Conservation (phyloP, 768 basidiomycete species). For the Tricholoma matsutake region DNA sequence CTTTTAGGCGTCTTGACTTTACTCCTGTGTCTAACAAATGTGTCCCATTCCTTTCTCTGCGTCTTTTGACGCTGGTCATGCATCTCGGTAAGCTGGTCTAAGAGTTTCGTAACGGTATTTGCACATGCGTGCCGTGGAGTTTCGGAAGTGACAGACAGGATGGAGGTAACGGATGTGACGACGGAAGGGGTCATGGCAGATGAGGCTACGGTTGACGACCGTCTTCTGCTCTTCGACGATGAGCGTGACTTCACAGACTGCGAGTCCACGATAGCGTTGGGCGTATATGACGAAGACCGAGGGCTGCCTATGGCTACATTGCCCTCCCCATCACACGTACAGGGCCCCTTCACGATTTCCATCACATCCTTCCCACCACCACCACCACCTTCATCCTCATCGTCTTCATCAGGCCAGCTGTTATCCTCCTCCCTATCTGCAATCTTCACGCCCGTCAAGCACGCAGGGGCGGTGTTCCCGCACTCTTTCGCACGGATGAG, state of each 20-base stretch:
- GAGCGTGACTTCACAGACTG: conserved; percentile 42
- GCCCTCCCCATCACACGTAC: conserved; percentile 40
- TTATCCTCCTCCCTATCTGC: conserved; percentile 80
- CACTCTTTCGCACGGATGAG: conserved; percentile 72
- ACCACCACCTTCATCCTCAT: conserved; percentile 26
- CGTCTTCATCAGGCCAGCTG: conserved; percentile 68
- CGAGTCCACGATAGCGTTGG: conserved; percentile 13
- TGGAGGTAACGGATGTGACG: conserved; percentile 40
- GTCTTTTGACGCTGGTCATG: conserved; percentile 76
- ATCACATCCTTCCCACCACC: conserved; percentile 28
- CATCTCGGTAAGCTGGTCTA: conserved; percentile 73
- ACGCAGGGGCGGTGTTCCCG: conserved; percentile 74
- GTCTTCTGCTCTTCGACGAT: conserved; percentile 48
- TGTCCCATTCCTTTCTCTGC: conserved; percentile 83
- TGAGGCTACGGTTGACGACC: conserved; percentile 37
- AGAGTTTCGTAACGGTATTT: conserved; percentile 68
- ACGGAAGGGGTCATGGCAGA: conserved; percentile 18
- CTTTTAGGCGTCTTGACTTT: conserved; percentile 39
- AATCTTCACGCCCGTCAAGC: conserved; percentile 83
- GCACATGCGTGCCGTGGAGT: conserved; percentile 76
- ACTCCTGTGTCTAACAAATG: conserved; percentile 71
- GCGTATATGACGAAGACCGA: neutral
- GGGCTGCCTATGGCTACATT: neutral
- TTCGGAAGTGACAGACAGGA: conserved; percentile 57
- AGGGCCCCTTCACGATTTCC: conserved; percentile 47